Base-by-base conservation (phyloP, 1,284 basidiomycete genomes). In the Cutaneotrichosporon sp. region DNA sequence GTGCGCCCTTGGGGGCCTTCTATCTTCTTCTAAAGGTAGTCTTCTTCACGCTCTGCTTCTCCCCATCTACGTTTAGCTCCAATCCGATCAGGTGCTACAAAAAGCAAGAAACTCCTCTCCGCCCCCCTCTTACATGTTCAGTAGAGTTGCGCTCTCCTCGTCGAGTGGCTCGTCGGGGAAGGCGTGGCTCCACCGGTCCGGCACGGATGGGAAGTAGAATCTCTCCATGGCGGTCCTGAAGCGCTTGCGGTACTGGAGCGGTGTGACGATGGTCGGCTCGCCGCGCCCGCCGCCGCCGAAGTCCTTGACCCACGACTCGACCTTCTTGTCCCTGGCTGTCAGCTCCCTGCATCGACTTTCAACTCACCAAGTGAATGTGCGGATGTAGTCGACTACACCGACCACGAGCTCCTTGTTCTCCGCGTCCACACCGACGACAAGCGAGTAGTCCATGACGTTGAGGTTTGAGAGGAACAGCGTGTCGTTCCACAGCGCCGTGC, bases 391-490 rank as follows among this genome's bases (percentile, higher is more conserved):
- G 65, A 99, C 94, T 59, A 99, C 97, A n/a, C 97, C 95, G 43
- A 97, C 87, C 16, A 97, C 92, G 16, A 95, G 82, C 74, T 95
- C 90, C 62, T 90, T 89, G 66, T 86, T 89, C 56, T 84, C 82
- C 65, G 86, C 87, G 75, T 97, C 94, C 16, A 99, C 89, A 16
- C 95, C 97, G 25, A 95, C 92, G 45, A 99, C 89, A 18, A 99
- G 82, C 22, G 95, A 98, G 79, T 99, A 99, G 79, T 99, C 97
- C 97, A 99, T 99, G 59, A 97, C 92, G 74, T 98, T 97, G 68
- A 97, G 89, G 67, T 95, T 92, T 11, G 91, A 89, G 51, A 99
- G 81, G 80, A 99, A 99, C 4, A 84, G 80, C 11, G 50, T 93
- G 77, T 99, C 97, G 73, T 97, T 98, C 82, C 87, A 93, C 47